Conservation (phyloP, 1,139 yeast genomes). For the Saccharomycopsis phalli region DNA sequence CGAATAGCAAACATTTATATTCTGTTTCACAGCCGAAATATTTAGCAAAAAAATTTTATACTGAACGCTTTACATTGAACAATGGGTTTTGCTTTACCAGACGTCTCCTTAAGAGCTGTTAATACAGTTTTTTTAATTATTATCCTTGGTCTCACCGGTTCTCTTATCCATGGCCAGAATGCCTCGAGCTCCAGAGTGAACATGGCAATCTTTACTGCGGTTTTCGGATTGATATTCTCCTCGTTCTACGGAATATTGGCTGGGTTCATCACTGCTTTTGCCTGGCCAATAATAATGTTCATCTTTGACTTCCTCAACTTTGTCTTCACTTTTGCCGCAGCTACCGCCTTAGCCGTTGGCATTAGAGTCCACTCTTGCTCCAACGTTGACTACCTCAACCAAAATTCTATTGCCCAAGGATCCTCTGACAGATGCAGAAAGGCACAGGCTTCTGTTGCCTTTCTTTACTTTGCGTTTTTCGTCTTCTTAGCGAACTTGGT, state of each 20-base stretch:
- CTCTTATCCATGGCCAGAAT: slow-evolving; percentile 63
- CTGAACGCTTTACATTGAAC: not conserved
- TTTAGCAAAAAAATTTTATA: not conserved
- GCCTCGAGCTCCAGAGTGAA: slow-evolving; percentile 74
- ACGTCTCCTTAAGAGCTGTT: slow-evolving; percentile 60
- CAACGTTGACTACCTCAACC: slow-evolving; percentile 53
- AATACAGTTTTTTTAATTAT: slow-evolving; percentile 71
- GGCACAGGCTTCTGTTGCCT: slow-evolving; percentile 87
- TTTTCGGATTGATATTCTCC: slow-evolving; percentile 75
- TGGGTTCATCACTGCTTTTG: slow-evolving; percentile 66
- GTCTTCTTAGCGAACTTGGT: slow-evolving; percentile 61
- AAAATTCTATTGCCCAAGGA: slow-evolving; percentile 69
- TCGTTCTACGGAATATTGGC: slow-evolving; percentile 74
- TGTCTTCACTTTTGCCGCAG: slow-evolving; percentile 90
- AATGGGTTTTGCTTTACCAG: slow-evolving; percentile 55
- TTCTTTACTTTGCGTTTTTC: slow-evolving; percentile 80
- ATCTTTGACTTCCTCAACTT: slow-evolving; percentile 76
- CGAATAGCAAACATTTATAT: slow-evolving; percentile 2
- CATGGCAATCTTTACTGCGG: slow-evolving; percentile 78
- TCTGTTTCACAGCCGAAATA: not conserved
- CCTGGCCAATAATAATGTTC: slow-evolving; percentile 77
- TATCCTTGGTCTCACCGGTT: slow-evolving; percentile 77
- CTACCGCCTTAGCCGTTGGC: slow-evolving; percentile 87
- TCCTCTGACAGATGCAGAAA: slow-evolving; percentile 80
- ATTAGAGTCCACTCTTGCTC: slow-evolving; percentile 79